Percentiles rank a stretch among this genome's conserved stretches.
Evolutionary conservation across 2,329 filamentous ascomycete species (phyloP).

Genomic region (Diaporthe velutina): DNA sequence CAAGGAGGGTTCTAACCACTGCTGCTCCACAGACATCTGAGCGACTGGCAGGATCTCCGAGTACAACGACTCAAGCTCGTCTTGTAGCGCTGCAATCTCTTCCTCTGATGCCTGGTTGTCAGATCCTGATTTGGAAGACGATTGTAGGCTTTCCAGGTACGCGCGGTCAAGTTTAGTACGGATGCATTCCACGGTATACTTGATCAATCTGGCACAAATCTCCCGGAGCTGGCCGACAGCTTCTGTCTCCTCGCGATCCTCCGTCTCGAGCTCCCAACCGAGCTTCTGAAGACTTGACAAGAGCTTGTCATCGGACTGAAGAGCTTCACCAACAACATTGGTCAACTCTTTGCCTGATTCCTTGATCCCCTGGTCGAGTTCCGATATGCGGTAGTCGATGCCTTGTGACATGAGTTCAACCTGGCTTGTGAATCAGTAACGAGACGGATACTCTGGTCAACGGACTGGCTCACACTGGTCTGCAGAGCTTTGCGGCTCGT

Average conservation of each 20-base stretch:
- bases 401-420: constrained; percentile 62
- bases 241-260: constrained; percentile 64
- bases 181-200: constrained; percentile 67
- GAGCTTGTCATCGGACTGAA: constrained; percentile 75
- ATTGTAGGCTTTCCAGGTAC: constrained; percentile 62
- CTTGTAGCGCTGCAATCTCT: constrained; percentile 66
- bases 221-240: constrained; percentile 70
- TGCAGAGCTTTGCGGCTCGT: constrained; percentile 56
- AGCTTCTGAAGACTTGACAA: constrained; percentile 76
- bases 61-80: constrained; percentile 77
- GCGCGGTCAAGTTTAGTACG: constrained; percentile 68
- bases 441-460: background rate
- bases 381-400: constrained; percentile 59
- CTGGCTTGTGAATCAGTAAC: constrained; percentile 46
- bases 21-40: constrained; percentile 78
- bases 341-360: constrained; percentile 59
- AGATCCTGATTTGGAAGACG: constrained; percentile 38
- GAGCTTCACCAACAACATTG: constrained; percentile 61
- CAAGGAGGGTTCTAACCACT: constrained; percentile 73
- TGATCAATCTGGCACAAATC: constrained; percentile 69
- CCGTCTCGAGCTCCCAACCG: constrained; percentile 69
- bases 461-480: constrained; percentile 52
- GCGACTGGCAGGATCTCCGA: constrained; percentile 77
- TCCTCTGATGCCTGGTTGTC: constrained; percentile 46
- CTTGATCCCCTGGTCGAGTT: constrained; percentile 65